A percentile compares a stretch with the other conserved stretches of the same genome.
Evolutionary conservation across 768 basidiomycete species (phyloP).

Genomic region (Russula brevipes): DNA sequence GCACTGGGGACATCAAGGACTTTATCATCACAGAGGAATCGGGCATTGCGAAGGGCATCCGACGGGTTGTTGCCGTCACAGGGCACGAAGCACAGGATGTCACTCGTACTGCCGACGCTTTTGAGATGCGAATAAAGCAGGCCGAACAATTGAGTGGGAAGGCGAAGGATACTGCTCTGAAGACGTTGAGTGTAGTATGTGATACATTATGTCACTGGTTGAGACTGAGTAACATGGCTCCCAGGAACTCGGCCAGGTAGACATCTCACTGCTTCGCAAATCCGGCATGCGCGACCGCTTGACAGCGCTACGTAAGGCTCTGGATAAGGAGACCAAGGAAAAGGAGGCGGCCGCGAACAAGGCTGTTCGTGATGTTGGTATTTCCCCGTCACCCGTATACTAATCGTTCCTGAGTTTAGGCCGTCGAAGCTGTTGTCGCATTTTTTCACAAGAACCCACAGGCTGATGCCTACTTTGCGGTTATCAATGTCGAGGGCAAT

Average conservation of each 20-base stretch:
- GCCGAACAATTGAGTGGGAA: conserved; percentile 60
- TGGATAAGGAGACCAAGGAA: conserved; percentile 83
- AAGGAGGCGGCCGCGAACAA: conserved; percentile 72
- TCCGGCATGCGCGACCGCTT: conserved; percentile 73
- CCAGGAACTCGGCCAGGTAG: conserved; percentile 84
- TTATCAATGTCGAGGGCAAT: conserved; percentile 76
- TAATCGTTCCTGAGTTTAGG: conserved; percentile 39
- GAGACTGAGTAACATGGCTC: background rate
- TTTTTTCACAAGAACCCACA: conserved; percentile 77
- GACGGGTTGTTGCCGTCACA: conserved; percentile 90
- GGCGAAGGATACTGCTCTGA: conserved; percentile 84
- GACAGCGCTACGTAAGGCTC: conserved; percentile 65
- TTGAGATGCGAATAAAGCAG: conserved; percentile 57
- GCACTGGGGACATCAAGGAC: conserved; percentile 95
- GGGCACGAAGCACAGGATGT: conserved; percentile 89
- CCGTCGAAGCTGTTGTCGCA: conserved; percentile 58
- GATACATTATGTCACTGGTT: background rate
- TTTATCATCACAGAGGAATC: conserved; percentile 94
- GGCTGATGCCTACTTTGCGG: conserved; percentile 62
- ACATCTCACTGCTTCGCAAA: conserved; percentile 84
- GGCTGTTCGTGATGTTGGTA: conserved; percentile 43
- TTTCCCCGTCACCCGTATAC: background rate
- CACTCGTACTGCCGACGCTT: conserved; percentile 56
- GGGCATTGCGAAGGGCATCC: conserved; percentile 96
- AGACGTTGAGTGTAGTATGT: conserved; percentile 70